Percentiles rank a stretch among this genome's conserved stretches.
phyloP scores from a whole-genome alignment of 495 filamentous ascomycete genomes.

The Parmelia sp. region DNA sequence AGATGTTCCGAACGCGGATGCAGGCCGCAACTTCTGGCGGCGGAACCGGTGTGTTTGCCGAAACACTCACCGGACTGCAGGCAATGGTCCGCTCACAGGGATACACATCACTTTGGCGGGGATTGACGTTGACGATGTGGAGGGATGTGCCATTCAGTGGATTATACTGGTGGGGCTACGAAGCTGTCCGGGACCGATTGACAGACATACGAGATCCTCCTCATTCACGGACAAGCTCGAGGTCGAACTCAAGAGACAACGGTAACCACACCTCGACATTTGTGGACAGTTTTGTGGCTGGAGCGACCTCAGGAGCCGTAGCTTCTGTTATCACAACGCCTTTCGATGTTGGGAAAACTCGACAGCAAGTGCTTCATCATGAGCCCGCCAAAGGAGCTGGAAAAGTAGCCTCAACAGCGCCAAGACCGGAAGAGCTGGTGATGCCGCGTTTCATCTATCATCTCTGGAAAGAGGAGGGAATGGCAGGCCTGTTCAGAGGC shows the following conservation, averaged over 20 bases:
- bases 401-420: conserved; percentile 25
- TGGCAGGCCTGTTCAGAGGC: conserved; percentile 75
- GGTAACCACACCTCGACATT: conserved; percentile 66
- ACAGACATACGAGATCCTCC: conserved; percentile 48
- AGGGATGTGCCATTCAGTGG: conserved; percentile 95
- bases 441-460: conserved; percentile 79
- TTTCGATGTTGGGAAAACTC: conserved; percentile 95
- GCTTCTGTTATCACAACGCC: conserved; percentile 90
- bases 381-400: conserved; percentile 25
- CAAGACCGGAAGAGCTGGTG: conserved; percentile 60
- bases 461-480: conserved; percentile 80
- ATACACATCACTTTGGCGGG: conserved; percentile 83
- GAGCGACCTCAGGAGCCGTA: conserved; percentile 71
- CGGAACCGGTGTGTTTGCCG: conserved; percentile 57
- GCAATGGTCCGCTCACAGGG: conserved; percentile 74
- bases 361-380: conserved; percentile 72
- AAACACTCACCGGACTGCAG: conserved; percentile 65
- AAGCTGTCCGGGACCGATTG: conserved; percentile 62
- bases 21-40: conserved; percentile 61
- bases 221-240: conserved; percentile 31
- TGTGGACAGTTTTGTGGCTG: conserved; percentile 80
- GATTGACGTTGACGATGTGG: conserved; percentile 88
- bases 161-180: conserved; percentile 97
- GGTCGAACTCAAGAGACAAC: conserved; percentile 42
- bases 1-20: conserved; percentile 90